phyloP scores from a whole-genome alignment of 371 early-diverging fungal species.

The Phascolomyces articulosus region DNA sequence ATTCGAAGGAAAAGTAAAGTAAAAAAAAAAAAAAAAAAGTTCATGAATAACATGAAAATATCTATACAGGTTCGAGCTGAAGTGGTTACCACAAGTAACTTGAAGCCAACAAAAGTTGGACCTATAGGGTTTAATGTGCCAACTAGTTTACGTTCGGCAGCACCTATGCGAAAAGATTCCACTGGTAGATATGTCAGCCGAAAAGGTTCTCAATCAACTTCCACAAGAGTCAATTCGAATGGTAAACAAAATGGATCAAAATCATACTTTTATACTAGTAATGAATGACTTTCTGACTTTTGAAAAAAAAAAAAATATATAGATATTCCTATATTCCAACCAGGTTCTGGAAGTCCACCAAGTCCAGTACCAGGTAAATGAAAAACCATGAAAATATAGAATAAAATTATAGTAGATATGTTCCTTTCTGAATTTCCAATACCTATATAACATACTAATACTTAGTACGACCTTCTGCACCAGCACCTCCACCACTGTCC shows the following conservation, averaged over 20 bases:
- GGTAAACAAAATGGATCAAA: neutral
- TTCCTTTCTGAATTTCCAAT: neutral
- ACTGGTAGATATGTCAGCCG: neutral
- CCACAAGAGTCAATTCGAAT: neutral
- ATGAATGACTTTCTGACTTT: neutral
- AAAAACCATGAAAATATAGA: too few relatives aligned
- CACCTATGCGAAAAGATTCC: conserved; percentile 1
- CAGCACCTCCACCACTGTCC: neutral
- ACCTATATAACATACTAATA: neutral
- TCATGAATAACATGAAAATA: neutral
- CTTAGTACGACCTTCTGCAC: conserved; percentile 10
- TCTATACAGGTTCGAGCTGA: neutral
- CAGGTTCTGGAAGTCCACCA: conserved; percentile 5
- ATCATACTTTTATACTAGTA: too few relatives aligned
- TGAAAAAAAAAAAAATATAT: neutral
- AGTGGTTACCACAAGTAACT: conserved; percentile 2
- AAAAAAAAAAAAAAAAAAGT: too few relatives aligned
- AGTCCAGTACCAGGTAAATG: conserved; percentile 17
- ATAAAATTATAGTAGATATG: neutral
- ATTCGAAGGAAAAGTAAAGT: neutral
- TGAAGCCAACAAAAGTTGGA: conserved; percentile 6
- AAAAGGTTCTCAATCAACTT: neutral
- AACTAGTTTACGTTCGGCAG: neutral
- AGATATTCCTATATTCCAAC: conserved; percentile 1
- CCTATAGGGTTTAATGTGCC: conserved; percentile 1